Base-by-base conservation (phyloP, 1,284 basidiomycete genomes). In the Trichosporon ovoides region DNA sequence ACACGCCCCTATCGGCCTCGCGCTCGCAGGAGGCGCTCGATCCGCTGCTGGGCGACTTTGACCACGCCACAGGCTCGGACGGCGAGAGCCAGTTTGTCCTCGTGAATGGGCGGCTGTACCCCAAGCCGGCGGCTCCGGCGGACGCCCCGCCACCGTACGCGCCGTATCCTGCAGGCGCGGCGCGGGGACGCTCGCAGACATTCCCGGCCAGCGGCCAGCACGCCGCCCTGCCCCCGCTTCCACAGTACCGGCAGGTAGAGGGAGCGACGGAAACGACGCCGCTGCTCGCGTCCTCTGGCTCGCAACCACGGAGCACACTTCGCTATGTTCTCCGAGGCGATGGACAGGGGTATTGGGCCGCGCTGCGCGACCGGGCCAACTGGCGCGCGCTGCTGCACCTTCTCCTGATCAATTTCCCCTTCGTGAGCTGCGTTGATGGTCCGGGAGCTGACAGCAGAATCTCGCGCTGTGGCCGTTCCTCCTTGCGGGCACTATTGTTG, bases 381-480 rank as follows among this genome's bases (percentile, higher is more conserved):
- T 78, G 76, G 76, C 54, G 60, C 19, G 62, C 70, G 1, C 43
- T 71, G 22, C 37, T 71, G 1, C 76, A 78, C 60, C 62, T 76
- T 6, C 52, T 74, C 1, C 24, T 75, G 10, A 35, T 77, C 31
- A 78, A 75, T 55, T 73, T 78, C 51, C 75, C 73, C n/a, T 68
- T 77, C 40, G 74, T 74, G 46, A 70, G 74, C 24, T 48, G 3
- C 10, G 1, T 7, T 14, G 1, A 5, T 13, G 22, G 7, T 10
- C 9, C 3, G 7, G 13, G 4, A 28, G 49, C 50, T 59, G 40
- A 59, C 34, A 14, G n/a, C 63, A 76, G 74, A 72, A 71, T 14
- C 57, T 78, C 13, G 53, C 76, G 22, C 53, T 76, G 10, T 76
- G 75, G 75, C 76, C 75, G 10, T 61, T 64, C 19, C 65, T 78